These are phyloP conservation scores for Dioscorea alata DNA, from an alignment of 106 monocot genomes.

Conservation along the genomic window DNA sequence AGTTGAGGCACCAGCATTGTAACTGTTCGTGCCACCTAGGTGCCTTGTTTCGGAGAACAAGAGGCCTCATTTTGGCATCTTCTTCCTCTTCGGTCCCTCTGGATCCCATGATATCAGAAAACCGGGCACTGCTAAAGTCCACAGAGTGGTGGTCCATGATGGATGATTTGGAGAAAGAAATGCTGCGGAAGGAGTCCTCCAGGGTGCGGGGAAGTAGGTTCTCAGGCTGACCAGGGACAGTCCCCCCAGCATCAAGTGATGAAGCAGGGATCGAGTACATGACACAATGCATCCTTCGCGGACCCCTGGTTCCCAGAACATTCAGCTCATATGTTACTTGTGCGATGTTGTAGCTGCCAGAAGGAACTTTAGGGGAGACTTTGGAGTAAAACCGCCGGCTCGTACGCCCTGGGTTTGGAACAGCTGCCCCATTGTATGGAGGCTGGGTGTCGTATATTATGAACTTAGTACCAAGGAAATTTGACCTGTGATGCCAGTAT, in stretches of 20 bases:
- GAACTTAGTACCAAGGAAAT: slow-evolving; percentile 60
- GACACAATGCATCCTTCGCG: slow-evolving; percentile 42
- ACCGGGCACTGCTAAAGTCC: slow-evolving; percentile 41
- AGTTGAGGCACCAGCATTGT: slow-evolving; percentile 83
- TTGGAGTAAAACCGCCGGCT: slow-evolving; percentile 42
- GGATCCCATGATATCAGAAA: slow-evolving; percentile 19
- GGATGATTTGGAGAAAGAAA: slow-evolving; percentile 29
- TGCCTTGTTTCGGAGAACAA: slow-evolving; percentile 57
- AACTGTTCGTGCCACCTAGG: slow-evolving; percentile 83
- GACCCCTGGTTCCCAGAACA: slow-evolving; percentile 37
- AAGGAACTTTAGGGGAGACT: slow-evolving; percentile 30
- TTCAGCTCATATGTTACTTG: slow-evolving; percentile 46
- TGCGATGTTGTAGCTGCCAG: slow-evolving; percentile 39
- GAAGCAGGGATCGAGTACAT: slow-evolving; percentile 50
- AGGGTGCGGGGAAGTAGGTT: slow-evolving; percentile 23
- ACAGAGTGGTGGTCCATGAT: slow-evolving; percentile 28
- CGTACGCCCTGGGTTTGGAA: slow-evolving; percentile 16
- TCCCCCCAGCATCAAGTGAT: slow-evolving; percentile 42
- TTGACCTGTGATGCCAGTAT: slow-evolving; percentile 36
- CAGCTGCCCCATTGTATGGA: slow-evolving; percentile 21
- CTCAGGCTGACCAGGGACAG: slow-evolving; percentile 39
- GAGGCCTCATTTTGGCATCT: slow-evolving; percentile 31
- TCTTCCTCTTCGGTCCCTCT: slow-evolving; percentile 9
- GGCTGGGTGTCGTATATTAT: slow-evolving; percentile 38
- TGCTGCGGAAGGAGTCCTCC: slow-evolving; percentile 45